Evolutionary conservation across 768 basidiomycete species (phyloP).

Genomic region (Termitomyces titanicus): DNA sequence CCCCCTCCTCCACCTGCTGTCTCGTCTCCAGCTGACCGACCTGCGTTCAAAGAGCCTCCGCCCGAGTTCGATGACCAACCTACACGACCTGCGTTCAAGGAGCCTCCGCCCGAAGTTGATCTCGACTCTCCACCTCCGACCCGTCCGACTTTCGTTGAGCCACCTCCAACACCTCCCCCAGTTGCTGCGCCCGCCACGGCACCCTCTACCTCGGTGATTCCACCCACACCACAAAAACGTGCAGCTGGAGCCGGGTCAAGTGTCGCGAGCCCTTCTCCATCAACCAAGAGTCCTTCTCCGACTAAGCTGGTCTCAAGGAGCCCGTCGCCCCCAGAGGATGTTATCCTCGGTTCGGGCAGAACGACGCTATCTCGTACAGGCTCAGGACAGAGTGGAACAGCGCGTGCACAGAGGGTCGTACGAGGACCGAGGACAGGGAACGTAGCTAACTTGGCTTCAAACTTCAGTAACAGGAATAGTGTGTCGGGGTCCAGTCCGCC

Average conservation of each 20-base stretch:
- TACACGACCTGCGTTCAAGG: conserved; percentile 50
- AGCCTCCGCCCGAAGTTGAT: conserved; percentile 59
- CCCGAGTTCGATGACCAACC: conserved; percentile 42
- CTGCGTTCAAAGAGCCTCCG: conserved; percentile 57
- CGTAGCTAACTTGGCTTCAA: conserved; percentile 56
- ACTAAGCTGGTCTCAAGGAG: conserved; percentile 35
- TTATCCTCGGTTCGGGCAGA: conserved; percentile 33
- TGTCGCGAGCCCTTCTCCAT: conserved; percentile 29
- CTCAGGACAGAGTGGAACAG: conserved; percentile 31
- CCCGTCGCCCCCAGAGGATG: conserved; percentile 40
- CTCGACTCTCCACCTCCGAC: conserved; percentile 29
- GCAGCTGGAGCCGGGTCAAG: conserved; percentile 29
- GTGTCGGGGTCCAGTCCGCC: conserved; percentile 28
- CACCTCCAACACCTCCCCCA: conserved; percentile 35
- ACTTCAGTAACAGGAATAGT: conserved; percentile 46
- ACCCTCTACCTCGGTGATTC: conserved; percentile 42
- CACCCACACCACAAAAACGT: conserved; percentile 50
- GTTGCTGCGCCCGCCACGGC: conserved; percentile 38
- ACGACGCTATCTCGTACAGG: conserved; percentile 43
- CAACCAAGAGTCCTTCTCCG: conserved; percentile 24
- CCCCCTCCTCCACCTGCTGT: conserved; percentile 19
- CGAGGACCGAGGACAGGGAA: conserved; percentile 44
- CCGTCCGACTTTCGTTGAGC: conserved; percentile 40
- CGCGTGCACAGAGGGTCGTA: conserved; percentile 47
- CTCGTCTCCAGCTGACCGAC: conserved; percentile 21